A percentile compares a stretch with the other conserved stretches of the same genome.
Conservation (phyloP, 2,329 filamentous ascomycete species). For the Apiospora arundinis region DNA sequence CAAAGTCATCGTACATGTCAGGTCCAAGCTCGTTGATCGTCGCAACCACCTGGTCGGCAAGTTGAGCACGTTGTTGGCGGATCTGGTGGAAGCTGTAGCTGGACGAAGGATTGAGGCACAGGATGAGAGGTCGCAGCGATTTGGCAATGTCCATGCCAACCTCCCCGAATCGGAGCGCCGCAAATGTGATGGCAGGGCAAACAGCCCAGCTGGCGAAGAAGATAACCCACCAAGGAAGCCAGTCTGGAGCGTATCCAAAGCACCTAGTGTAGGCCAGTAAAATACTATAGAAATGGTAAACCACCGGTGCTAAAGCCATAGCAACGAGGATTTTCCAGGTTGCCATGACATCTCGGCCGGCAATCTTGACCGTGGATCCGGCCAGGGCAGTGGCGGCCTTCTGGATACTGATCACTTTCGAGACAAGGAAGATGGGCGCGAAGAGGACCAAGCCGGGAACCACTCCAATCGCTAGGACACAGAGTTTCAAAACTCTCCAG, state of each 20-base stretch:
- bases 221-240: conserved; percentile 80
- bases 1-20: conserved; percentile 97
- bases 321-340: conserved; percentile 95
- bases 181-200: conserved; percentile 90
- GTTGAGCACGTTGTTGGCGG: conserved; percentile 71
- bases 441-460: conserved; percentile 89
- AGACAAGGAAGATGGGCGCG: conserved; percentile 83
- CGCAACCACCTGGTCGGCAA: conserved; percentile 84
- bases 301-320: conserved; percentile 78
- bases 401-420: conserved; percentile 80
- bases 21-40: conserved; percentile 95
- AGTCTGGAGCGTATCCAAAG: conserved; percentile 80
- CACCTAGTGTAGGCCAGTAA: conserved; percentile 78
- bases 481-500: conserved; percentile 80
- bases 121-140: conserved; percentile 84
- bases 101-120: conserved; percentile 84
- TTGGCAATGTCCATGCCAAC: conserved; percentile 99
- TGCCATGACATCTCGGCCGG: conserved; percentile 87
- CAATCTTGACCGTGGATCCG: conserved; percentile 86
- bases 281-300: conserved; percentile 83
- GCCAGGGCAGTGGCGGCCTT: conserved; percentile 86
- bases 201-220: conserved; percentile 77
- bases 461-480: conserved; percentile 78
- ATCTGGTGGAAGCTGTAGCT: conserved; percentile 84
- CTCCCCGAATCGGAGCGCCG: conserved; percentile 91